Conservation (phyloP, 345 rosid species). For the Eucalyptus victrix region DNA sequence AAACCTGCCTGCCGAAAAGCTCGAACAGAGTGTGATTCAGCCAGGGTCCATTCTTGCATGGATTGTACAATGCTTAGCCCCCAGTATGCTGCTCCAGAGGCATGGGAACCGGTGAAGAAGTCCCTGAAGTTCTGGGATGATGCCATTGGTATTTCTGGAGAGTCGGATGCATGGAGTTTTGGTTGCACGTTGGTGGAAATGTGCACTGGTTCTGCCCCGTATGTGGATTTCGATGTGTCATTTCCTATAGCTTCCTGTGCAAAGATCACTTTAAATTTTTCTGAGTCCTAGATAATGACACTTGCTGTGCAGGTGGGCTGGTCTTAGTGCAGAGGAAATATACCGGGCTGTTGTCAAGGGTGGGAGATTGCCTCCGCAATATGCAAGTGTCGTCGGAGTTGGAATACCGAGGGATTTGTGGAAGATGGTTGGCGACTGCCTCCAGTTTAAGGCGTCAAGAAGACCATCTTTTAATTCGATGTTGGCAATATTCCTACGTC, state of each 20-base stretch:
- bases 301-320: constrained; percentile 68
- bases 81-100: constrained; percentile 94
- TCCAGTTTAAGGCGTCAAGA: constrained; percentile 83
- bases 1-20: constrained; percentile 74
- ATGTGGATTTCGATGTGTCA: constrained; percentile 25
- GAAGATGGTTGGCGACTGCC: constrained; percentile 99
- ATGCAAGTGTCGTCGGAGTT: constrained; percentile 94
- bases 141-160: constrained; percentile 73
- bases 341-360: constrained; percentile 81
- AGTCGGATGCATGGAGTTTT: constrained; percentile 99
- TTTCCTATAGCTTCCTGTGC: neutral
- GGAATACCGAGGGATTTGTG: constrained; percentile 93
- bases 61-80: constrained; percentile 87
- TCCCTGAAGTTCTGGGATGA: constrained; percentile 89
- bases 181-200: constrained; percentile 98
- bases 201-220: constrained; percentile 99
- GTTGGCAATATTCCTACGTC: constrained; percentile 82
- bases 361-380: constrained; percentile 85
- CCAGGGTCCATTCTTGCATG: constrained; percentile 60
- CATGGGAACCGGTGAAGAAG: constrained; percentile 97
- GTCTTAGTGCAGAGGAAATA: constrained; percentile 84
- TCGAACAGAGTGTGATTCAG: constrained; percentile 51
- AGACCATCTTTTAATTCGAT: constrained; percentile 87
- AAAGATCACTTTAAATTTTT: neutral
- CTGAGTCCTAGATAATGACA: neutral